Percentiles rank a stretch among this genome's conserved stretches.
Evolutionary conservation across 2,329 filamentous ascomycete species (phyloP).

Genomic region (Sarocladium brachiariae): DNA sequence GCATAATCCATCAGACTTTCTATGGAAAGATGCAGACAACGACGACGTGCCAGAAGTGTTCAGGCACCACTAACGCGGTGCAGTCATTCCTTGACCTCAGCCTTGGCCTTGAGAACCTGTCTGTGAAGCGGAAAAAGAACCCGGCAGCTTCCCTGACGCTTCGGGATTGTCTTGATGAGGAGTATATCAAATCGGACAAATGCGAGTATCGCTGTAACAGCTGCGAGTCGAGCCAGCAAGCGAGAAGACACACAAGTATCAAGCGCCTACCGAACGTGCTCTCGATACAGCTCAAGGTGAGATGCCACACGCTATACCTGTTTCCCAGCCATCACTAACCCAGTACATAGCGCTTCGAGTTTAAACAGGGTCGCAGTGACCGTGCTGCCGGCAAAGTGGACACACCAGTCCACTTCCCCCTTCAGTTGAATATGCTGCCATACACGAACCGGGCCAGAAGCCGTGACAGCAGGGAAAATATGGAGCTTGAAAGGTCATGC

Average conservation of each 20-base stretch:
- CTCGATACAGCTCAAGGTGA: slow-evolving; percentile 85
- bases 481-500: slow-evolving; percentile 57
- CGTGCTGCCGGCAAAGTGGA: slow-evolving; percentile 79
- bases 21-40: slow-evolving; percentile 87
- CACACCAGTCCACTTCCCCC: slow-evolving; percentile 75
- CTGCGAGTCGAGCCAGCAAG: slow-evolving; percentile 71
- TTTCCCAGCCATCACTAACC: not conserved
- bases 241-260: slow-evolving; percentile 76
- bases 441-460: slow-evolving; percentile 66
- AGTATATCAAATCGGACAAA: slow-evolving; percentile 81
- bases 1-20: slow-evolving; percentile 90
- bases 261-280: slow-evolving; percentile 82
- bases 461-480: slow-evolving; percentile 43
- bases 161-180: slow-evolving; percentile 70
- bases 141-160: slow-evolving; percentile 38
- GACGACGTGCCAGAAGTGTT: slow-evolving; percentile 84
- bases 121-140: slow-evolving; percentile 55
- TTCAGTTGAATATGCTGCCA: slow-evolving; percentile 82
- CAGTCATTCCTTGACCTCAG: slow-evolving; percentile 90
- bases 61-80: slow-evolving; percentile 71
- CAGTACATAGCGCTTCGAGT: slow-evolving; percentile 57
- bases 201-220: slow-evolving; percentile 83
- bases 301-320: slow-evolving; percentile 12
- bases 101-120: slow-evolving; percentile 70
- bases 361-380: slow-evolving; percentile 57